Conservation (phyloP, 2,329 filamentous ascomycete species). For the Colletotrichum coccodes region DNA sequence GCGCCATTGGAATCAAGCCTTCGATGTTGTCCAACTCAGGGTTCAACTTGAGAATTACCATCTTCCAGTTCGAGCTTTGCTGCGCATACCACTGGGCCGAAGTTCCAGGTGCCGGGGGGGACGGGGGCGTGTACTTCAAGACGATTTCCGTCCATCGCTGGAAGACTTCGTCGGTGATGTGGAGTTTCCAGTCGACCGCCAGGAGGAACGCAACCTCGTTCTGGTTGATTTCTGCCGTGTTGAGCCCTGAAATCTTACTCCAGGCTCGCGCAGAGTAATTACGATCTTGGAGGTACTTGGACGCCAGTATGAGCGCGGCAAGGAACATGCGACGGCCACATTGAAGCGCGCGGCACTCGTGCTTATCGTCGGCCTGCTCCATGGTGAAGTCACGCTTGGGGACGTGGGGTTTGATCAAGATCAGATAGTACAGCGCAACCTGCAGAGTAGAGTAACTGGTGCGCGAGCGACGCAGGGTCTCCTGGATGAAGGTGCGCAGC, state of each 20-base stretch:
- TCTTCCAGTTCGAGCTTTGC: slow-evolving; percentile 66
- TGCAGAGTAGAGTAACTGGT: slow-evolving; percentile 98
- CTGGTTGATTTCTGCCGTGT: slow-evolving; percentile 92
- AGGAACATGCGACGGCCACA: slow-evolving; percentile 98
- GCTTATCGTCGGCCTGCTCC: slow-evolving; percentile 81
- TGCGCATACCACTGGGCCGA: slow-evolving; percentile 53
- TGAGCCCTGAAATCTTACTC: slow-evolving; percentile 99
- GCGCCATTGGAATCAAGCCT: slow-evolving; percentile 53
- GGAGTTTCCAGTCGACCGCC: slow-evolving; percentile 93
- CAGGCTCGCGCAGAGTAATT: slow-evolving; percentile 98
- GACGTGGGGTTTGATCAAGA: slow-evolving; percentile 91
- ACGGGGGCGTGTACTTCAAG: slow-evolving; percentile 80
- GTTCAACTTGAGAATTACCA: slow-evolving; percentile 65
- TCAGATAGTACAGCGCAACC: slow-evolving; percentile 94
- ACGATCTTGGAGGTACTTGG: slow-evolving; percentile 97
- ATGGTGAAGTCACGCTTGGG: slow-evolving; percentile 86
- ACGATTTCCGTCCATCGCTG: slow-evolving; percentile 95
- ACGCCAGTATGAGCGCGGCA: slow-evolving; percentile 91
- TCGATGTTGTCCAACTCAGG: slow-evolving; percentile 69
- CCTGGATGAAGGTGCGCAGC: slow-evolving; percentile 95
- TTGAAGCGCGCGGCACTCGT: slow-evolving; percentile 83
- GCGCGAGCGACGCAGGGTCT: slow-evolving; percentile 92
- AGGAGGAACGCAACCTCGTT: slow-evolving; percentile 94
- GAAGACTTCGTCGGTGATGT: slow-evolving; percentile 89
- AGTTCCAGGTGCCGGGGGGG: slow-evolving; percentile 64